Evolutionary conservation across 352 stramenopile species (phyloP), one percentile per base, ranked within the genome.

Genomic region (Globisporangium yorkense): DNA sequence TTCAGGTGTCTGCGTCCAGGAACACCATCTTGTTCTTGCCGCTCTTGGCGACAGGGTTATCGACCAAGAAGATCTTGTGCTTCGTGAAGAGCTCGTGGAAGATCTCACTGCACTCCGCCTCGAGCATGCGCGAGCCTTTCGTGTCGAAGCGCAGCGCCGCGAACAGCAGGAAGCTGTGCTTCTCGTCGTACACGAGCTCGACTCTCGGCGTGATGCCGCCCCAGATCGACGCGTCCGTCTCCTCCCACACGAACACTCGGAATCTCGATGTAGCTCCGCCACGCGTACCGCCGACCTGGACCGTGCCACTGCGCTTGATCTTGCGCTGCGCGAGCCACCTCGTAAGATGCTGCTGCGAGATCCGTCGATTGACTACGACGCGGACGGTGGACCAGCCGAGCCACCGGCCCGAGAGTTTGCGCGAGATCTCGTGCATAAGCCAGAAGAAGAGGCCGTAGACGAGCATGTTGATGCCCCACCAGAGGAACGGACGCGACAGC

Each of bases 401-500:
- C 45, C 77, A 77, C 40, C 81, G 78, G 44, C 69, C 80, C 12
- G 76, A 68, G 48, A 89, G 51, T 43, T 62, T 63, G 16, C 63
- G 44, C 7, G 89, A 85, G 12, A 88, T 13, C 16, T 63, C 51
- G 33, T 80, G 67, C 15, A 97, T 48, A 3, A 70, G 16, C 39
- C 73, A 70, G 1, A 79, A 61, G 31, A 94, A 84, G 31, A 80
- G 6, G 0, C 67, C 66, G 70, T 93, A 97, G 5, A 87, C 55
- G 3, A 95, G 3, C 44, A 99, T 79, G 50, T 96, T 98, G 41
- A 99, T 63, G 8, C 62, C 55, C 76, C 98, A 98, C 96, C 81
- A 94, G 5, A 89, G 55, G 2, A 89, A 70, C 31, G 84, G 77
- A 10, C 66, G 56, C 6, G 75, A 66, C 15, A 94, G 56, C 21